Conservation (phyloP, 805 yeast species). For the Saccharomyces paradoxus region DNA sequence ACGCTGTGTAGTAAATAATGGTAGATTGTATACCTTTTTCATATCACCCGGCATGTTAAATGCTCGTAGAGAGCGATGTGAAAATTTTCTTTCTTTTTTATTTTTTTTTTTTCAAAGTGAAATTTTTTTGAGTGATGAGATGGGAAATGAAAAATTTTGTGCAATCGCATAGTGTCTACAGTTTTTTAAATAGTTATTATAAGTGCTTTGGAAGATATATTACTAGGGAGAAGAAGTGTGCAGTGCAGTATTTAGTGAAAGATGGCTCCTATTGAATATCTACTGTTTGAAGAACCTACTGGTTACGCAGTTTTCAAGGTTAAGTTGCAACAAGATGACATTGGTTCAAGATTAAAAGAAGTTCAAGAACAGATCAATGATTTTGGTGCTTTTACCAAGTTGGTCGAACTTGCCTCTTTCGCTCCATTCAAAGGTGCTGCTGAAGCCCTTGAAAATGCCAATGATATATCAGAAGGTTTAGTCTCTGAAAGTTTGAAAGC, state of each 20-base stretch:
- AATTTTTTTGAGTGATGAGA: conserved; percentile 9
- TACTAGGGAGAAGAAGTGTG: not conserved
- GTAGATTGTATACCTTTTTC: not conserved
- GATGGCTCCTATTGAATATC: conserved; percentile 76
- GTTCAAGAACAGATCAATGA: conserved; percentile 88
- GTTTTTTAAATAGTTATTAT: not conserved
- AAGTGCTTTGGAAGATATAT: not conserved
- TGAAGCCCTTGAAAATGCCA: conserved; percentile 96
- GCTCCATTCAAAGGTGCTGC: conserved; percentile 99
- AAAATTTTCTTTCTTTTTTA: not conserved
- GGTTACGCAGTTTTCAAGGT: conserved; percentile 97
- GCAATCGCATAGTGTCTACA: not conserved
- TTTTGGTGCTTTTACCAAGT: conserved; percentile 78
- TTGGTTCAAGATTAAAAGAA: conserved; percentile 85
- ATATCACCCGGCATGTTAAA: not conserved
- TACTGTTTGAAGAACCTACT: conserved; percentile 95
- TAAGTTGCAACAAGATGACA: conserved; percentile 84
- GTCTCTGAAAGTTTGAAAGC: conserved; percentile 89
- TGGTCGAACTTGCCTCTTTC: conserved; percentile 87
- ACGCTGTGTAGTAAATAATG: not conserved
- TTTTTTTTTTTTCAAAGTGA: not conserved
- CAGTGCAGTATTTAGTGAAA: conserved; percentile 4
- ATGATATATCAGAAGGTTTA: conserved; percentile 94
- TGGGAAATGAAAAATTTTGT: not conserved
- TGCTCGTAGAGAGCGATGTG: not conserved